Conservation (phyloP, 2,329 filamentous ascomycete genomes). For the Lachnellula arida region DNA sequence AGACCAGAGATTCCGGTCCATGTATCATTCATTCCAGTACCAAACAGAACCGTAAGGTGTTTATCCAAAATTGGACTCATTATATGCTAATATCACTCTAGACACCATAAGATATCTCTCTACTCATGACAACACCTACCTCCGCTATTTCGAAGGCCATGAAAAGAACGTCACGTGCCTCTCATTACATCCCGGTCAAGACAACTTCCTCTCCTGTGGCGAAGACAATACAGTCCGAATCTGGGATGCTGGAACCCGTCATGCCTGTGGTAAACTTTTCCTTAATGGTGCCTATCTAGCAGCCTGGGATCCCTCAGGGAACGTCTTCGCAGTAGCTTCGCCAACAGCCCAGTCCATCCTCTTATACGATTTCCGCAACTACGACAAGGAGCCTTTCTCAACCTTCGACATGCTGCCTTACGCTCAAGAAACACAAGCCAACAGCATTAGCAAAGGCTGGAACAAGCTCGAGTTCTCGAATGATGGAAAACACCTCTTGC, state of each 20-base stretch:
- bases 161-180: constrained; percentile 79
- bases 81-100: constrained; percentile 28
- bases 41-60: constrained; percentile 71
- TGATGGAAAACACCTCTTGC: constrained; percentile 80
- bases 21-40: constrained; percentile 95
- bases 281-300: constrained; percentile 77
- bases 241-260: constrained; percentile 75
- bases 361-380: constrained; percentile 91
- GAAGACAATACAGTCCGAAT: constrained; percentile 87
- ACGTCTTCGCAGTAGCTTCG: constrained; percentile 84
- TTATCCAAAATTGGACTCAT: neutral
- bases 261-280: constrained; percentile 73
- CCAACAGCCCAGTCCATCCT: constrained; percentile 74
- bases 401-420: constrained; percentile 67
- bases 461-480: constrained; percentile 94
- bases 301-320: constrained; percentile 87
- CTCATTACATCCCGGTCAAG: constrained; percentile 76
- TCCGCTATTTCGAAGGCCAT: constrained; percentile 94
- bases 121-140: constrained; percentile 93
- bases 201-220: constrained; percentile 88
- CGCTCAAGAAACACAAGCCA: constrained; percentile 49
- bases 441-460: constrained; percentile 62
- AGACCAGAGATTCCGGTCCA: constrained; percentile 37
- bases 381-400: constrained; percentile 84
- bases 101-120: constrained; percentile 82